Percentiles rank a stretch among this genome's conserved stretches.
Evolutionary conservation across 2,329 filamentous ascomycete species (phyloP).

Genomic region (Talaromyces amestolkiae): DNA sequence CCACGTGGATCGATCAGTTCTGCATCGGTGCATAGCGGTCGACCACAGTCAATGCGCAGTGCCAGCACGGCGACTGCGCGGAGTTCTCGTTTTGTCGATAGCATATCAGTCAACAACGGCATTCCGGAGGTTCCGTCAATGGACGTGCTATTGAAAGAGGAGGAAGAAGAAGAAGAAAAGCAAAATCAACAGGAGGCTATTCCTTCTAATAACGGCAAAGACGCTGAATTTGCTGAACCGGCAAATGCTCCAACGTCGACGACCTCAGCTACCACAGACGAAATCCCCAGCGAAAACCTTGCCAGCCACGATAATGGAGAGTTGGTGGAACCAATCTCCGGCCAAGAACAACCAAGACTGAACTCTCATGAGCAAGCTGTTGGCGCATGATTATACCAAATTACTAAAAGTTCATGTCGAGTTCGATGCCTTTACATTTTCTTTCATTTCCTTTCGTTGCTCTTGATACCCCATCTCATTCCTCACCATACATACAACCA

Average conservation of each 20-base stretch:
- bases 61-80: conserved; percentile 65
- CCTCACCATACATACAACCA: background rate
- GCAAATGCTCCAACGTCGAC: background rate
- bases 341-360: conserved; percentile 23
- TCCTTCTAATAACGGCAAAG: background rate
- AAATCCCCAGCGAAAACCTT: background rate
- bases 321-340: conserved; percentile 18
- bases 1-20: conserved; percentile 30
- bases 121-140: conserved; percentile 23
- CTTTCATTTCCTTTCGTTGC: conserved; percentile 7
- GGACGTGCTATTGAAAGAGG: background rate
- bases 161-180: background rate
- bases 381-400: conserved; percentile 25
- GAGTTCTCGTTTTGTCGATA: conserved; percentile 43
- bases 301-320: conserved; percentile 11
- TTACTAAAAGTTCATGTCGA: background rate
- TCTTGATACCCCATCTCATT: conserved; percentile 18
- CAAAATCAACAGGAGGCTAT: background rate
- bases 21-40: conserved; percentile 40
- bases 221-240: background rate
- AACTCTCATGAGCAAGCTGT: conserved; percentile 30
- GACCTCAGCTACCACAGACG: conserved; percentile 6
- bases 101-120: conserved; percentile 26
- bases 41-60: conserved; percentile 63
- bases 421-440: conserved; percentile 11